phyloP scores from a whole-genome alignment of 371 early-diverging fungal species.

The Apophysomyces sp. region DNA sequence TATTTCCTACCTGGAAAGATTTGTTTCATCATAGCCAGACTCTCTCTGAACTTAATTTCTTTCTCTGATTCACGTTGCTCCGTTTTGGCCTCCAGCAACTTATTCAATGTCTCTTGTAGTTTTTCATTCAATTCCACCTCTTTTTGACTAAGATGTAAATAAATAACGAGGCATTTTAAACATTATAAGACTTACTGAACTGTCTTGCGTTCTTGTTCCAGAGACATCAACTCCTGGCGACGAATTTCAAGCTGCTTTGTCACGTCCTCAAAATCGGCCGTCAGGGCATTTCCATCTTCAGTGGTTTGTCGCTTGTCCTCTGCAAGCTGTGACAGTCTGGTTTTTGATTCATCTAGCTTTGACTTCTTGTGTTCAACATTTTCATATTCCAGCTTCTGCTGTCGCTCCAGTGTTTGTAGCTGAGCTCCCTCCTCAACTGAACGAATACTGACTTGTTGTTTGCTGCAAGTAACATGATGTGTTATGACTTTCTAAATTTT shows the following conservation, averaged over 20 bases:
- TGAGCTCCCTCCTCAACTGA: conserved; percentile 69
- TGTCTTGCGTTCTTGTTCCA: conserved; percentile 44
- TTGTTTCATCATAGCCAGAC: conserved; percentile 78
- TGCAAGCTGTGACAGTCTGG: conserved; percentile 33
- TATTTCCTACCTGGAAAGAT: conserved; percentile 60
- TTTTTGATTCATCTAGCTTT: conserved; percentile 51
- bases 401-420: conserved; percentile 65
- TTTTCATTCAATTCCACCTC: conserved; percentile 85
- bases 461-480: conserved; percentile 32
- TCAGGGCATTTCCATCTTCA: conserved; percentile 25
- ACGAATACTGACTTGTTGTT: conserved; percentile 67
- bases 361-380: conserved; percentile 58
- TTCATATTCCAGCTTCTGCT: conserved; percentile 65
- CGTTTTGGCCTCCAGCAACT: conserved; percentile 78
- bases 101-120: conserved; percentile 68
- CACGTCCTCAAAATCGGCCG: conserved; percentile 19
- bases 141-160: conserved; percentile 16
- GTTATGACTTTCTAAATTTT: neutral
- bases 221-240: conserved; percentile 31
- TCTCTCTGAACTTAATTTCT: conserved; percentile 72
- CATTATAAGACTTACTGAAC: conserved; percentile 27
- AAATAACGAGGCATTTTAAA: neutral
- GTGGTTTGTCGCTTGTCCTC: conserved; percentile 28
- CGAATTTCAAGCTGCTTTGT: conserved; percentile 30
- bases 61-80: conserved; percentile 84